Evolutionary conservation across 257 asterid genomes (phyloP), one percentile per base, ranked within the genome.

Genomic region (Gardenia jasminoides): DNA sequence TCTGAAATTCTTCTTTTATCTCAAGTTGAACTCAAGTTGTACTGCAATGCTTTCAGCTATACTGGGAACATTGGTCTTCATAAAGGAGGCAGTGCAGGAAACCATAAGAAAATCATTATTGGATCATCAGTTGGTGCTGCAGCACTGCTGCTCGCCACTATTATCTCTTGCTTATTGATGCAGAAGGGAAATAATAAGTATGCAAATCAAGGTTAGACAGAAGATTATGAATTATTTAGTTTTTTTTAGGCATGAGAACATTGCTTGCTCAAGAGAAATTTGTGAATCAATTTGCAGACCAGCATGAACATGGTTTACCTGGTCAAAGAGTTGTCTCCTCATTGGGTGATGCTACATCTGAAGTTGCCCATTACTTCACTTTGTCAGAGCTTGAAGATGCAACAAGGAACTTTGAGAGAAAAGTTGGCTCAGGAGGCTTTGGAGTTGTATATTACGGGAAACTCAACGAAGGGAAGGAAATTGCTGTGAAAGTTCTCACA

Each of bases 391-490:
- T 96, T 47, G 86, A 92, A 87, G 93, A 87, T 26, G 97, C 99
- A 30, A 96, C 99, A 8, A 93, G 82, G 59, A 86, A 91, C 75
- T 93, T 90, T 31, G 96, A 89, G 90, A 96, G 85, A 10, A 93
- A 87, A 85, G 85, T 96, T 47, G 98, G 99, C 31, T 90, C 97
- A 6, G 99, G 99, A 78, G 98, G 97, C 46, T 96, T 93, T 75
- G 99, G 99, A 73, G 88, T 96, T 69, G 99, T 96, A 8, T 91
- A 87, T 82, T 96, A 92, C 72, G 99, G 99, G 77, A 90, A 80
- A 80, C 80, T 96, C 83, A 82, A 83, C 74, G 95, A 96, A n/a
- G 97, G 91, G 68, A 89, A 80, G 85, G 99, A 96, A 91, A 96
- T 96, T 83, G 99, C 99, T 0, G 99, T 96, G 78, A 96, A 96